A percentile compares a stretch with the other conserved stretches of the same genome.
phyloP scores from a whole-genome alignment of 1,284 basidiomycete species.

The Mycosarcoma maydis region DNA sequence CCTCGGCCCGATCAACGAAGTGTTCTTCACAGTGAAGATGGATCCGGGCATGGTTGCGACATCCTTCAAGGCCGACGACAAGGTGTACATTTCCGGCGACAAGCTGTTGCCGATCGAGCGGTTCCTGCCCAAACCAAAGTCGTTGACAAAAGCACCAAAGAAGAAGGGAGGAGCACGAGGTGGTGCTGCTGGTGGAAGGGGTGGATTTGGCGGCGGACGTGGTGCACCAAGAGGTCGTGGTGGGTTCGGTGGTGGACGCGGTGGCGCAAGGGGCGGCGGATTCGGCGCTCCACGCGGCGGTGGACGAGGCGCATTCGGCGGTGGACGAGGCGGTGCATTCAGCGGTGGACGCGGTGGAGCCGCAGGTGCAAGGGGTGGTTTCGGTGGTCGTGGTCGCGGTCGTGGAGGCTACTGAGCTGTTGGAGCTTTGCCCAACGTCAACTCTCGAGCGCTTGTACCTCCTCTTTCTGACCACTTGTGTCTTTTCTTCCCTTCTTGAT shows the following conservation, averaged over 20 bases:
- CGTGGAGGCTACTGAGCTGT: slow-evolving; percentile 50
- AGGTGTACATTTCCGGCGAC: slow-evolving; percentile 95
- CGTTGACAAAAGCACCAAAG: slow-evolving; percentile 49
- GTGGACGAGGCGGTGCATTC: slow-evolving; percentile 62
- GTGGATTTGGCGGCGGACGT: slow-evolving; percentile 37
- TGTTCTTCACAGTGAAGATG: slow-evolving; percentile 99
- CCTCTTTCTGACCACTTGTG: background rate
- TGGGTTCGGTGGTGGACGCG: slow-evolving; percentile 46
- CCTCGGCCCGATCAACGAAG: slow-evolving; percentile 96
- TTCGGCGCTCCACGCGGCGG: slow-evolving; percentile 18
- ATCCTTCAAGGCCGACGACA: slow-evolving; percentile 97
- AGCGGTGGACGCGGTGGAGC: slow-evolving; percentile 54
- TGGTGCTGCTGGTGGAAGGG: slow-evolving; percentile 27
- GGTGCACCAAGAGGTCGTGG: slow-evolving; percentile 64
- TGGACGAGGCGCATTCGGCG: slow-evolving; percentile 47
- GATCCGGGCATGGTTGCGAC: slow-evolving; percentile 92
- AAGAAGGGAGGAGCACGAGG: slow-evolving; percentile 52
- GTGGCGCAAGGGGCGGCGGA: slow-evolving; percentile 62
- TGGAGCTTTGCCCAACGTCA: background rate
- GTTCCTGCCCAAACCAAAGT: slow-evolving; percentile 96
- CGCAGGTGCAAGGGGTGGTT: slow-evolving; percentile 13
- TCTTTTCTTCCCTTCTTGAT: too few species aligned
- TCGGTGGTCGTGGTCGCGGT: slow-evolving; percentile 50
- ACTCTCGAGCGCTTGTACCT: background rate
- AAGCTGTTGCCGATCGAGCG: slow-evolving; percentile 95